phyloP scores from a whole-genome alignment of 2,329 filamentous ascomycete genomes.

The Phoma sp. region DNA sequence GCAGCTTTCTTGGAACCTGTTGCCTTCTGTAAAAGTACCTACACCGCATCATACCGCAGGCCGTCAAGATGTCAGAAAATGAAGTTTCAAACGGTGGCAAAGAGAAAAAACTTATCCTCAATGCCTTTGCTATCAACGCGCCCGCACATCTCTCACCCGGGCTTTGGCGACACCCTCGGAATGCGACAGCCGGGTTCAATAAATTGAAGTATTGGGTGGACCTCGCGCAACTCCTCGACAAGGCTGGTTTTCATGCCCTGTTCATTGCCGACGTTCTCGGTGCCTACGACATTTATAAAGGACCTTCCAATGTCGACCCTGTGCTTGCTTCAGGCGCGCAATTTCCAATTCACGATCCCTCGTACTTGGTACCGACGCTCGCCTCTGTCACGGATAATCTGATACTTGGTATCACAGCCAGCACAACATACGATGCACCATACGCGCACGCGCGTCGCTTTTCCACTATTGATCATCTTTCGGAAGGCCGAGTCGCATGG shows the following conservation, averaged over 20 bases:
- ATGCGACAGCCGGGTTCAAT: conserved; percentile 66
- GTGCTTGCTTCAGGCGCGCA: conserved; percentile 70
- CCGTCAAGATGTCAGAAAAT: not conserved
- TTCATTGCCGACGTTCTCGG: conserved; percentile 56
- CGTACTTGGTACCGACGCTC: conserved; percentile 71
- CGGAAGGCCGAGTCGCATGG: conserved; percentile 61
- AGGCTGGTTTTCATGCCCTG: conserved; percentile 49
- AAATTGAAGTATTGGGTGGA: conserved; percentile 49
- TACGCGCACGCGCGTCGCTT: conserved; percentile 71
- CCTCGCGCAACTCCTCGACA: conserved; percentile 48
- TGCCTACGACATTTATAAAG: conserved; percentile 72
- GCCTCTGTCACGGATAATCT: conserved; percentile 71
- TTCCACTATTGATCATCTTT: conserved; percentile 72
- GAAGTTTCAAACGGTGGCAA: not conserved
- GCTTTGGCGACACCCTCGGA: conserved; percentile 69
- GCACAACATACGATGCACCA: conserved; percentile 73
- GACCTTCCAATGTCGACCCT: conserved; percentile 67
- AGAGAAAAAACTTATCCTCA: not conserved
- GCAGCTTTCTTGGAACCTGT: not conserved
- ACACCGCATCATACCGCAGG: not conserved
- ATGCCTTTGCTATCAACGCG: conserved; percentile 9
- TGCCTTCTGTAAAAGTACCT: too few relatives aligned
- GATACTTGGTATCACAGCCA: conserved; percentile 73
- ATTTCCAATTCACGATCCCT: conserved; percentile 75
- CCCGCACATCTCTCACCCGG: conserved; percentile 56